phyloP scores from a whole-genome alignment of 2,329 filamentous ascomycete genomes.

The Aspergillus intermedius region DNA sequence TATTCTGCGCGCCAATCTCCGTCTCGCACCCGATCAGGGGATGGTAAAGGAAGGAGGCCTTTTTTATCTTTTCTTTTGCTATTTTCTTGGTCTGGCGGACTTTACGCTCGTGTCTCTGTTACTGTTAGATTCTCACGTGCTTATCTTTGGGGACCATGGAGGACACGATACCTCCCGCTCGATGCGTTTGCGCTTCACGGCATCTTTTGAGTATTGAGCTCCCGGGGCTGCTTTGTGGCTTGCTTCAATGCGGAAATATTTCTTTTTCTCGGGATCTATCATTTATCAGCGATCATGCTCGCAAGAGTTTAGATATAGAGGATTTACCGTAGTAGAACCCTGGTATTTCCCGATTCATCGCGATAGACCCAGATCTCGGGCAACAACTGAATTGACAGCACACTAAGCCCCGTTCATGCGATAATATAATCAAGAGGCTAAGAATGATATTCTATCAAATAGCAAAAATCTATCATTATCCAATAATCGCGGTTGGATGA shows the following conservation, averaged over 20 bases:
- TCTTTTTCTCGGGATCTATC: conserved; percentile 48
- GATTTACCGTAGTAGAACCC: conserved; percentile 29
- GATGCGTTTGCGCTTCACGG: conserved; percentile 51
- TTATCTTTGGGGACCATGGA: neutral
- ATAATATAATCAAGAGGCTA: too few relatives aligned
- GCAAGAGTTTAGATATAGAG: neutral
- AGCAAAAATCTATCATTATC: too few relatives aligned
- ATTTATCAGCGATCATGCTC: neutral
- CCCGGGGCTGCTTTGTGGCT: conserved; percentile 45
- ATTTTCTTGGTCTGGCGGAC: conserved; percentile 19
- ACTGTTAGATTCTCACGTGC: conserved; percentile 3
- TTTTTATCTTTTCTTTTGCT: conserved; percentile 29
- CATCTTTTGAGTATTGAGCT: conserved; percentile 52
- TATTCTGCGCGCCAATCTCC: conserved; percentile 21
- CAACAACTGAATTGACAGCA: neutral
- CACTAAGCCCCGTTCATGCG: too few relatives aligned
- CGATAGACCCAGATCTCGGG: neutral
- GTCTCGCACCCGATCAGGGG: conserved; percentile 22
- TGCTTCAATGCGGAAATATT: conserved; percentile 62
- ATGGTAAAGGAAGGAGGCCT: conserved; percentile 21
- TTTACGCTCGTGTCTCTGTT: conserved; percentile 24
- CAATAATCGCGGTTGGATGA: too few relatives aligned
- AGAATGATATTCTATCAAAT: too few relatives aligned
- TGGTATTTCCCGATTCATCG: conserved; percentile 27
- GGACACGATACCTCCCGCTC: conserved; percentile 34